Base-by-base conservation (phyloP, 1,139 yeast genomes). In the Candida mesenterica region DNA sequence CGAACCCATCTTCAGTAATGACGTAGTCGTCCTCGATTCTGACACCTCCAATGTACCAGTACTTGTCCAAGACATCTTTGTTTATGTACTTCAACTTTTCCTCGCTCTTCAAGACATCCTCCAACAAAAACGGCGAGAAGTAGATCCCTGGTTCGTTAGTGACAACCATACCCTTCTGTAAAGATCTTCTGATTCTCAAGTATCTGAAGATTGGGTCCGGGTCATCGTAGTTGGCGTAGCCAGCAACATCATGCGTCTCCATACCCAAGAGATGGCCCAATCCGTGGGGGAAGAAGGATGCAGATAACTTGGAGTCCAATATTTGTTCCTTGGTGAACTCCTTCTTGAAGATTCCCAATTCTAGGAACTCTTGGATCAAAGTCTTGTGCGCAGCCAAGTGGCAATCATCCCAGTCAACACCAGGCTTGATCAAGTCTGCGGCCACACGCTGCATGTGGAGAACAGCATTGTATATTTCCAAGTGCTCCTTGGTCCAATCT, bases 231-330 rank as follows among this genome's bases (percentile, higher is more conserved):
- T 92, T 80, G 15, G 97, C 80, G 43, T 71, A 56, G 2, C 97
- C 97, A 31, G 88, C 97, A 32, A 88, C 95, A 60, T 92, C 98
- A 59, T 92, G 98, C 8, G 96, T 88, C 56, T 90, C 97, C 83
- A 92, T 75, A 23, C 98, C 98, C 34, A 92, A 64, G 53, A 88
- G 68, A 55, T 92, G 98, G 9, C 98, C 98, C 44, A 92, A 66
- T 0, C 98, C 98, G 54, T 92, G 98, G 2, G 97, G 97, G 61
- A 82, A 87, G 62, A 92, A 92, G 17, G 84, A 75, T 10, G 81
- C 84, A 4, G 95, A 79, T 6, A 82, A 78, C 41, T 80, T 75
- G 31, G 94, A 75, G 3, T 76, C 72, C 41, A 77, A 79, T 34
- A 90, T 77, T 45, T 88, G 92, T 12, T 83, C 77, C 12, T 61